Conservation (phyloP, 1,284 basidiomycete genomes). For the Ganoderma lingzhi region DNA sequence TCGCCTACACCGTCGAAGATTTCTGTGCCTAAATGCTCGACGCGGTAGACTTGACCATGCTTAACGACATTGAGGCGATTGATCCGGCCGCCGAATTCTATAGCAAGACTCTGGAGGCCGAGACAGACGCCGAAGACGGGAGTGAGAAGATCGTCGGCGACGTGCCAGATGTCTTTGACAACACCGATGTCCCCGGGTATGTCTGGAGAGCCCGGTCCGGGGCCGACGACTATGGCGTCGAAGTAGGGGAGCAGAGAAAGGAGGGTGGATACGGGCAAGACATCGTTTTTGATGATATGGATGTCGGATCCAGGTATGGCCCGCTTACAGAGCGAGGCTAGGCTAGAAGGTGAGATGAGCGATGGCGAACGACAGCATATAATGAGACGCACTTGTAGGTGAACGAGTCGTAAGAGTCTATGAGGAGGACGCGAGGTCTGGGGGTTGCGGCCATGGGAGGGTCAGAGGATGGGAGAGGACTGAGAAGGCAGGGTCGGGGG, state of each 20-base stretch:
- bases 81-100: constrained; percentile 76
- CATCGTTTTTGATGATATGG: constrained; percentile 78
- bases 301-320: constrained; percentile 67
- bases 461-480: background rate
- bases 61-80: constrained; percentile 67
- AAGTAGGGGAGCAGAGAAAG: constrained; percentile 63
- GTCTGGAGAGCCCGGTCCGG: constrained; percentile 84
- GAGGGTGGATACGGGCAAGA: constrained; percentile 58
- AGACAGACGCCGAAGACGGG: constrained; percentile 92
- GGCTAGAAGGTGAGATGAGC: constrained; percentile 47
- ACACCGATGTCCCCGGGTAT: constrained; percentile 69
- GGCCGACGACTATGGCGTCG: constrained; percentile 76
- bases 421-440: constrained; percentile 60
- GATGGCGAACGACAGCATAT: background rate
- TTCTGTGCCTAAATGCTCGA: constrained; percentile 63
- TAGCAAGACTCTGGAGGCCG: constrained; percentile 90
- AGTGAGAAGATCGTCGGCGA: constrained; percentile 58
- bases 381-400: constrained; percentile 75
- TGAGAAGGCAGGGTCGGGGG: background rate
- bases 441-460: constrained; percentile 23
- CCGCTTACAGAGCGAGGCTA: constrained; percentile 68
- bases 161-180: constrained; percentile 71
- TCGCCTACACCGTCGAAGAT: constrained; percentile 69
- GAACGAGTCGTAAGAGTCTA: constrained; percentile 89
- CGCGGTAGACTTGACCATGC: constrained; percentile 82